A percentile compares a stretch with the other conserved stretches of the same genome.
These are phyloP conservation scores for Monosporascus sp. DNA, from an alignment of 2,329 filamentous ascomycete genomes.

Conservation along the genomic window DNA sequence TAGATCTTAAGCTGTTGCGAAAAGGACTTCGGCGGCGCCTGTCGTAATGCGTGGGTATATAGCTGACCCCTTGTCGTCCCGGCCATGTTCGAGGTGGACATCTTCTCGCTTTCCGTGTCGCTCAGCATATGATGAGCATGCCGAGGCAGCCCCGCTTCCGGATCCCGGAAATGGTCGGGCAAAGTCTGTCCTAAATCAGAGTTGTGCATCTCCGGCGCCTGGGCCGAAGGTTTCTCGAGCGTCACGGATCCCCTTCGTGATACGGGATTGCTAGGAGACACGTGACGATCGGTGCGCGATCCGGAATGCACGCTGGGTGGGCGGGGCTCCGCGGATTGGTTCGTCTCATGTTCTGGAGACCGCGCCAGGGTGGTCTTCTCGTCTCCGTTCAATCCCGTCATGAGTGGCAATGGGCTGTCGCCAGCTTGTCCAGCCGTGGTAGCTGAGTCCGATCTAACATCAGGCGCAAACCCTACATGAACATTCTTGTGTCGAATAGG, in stretches of 20 bases:
- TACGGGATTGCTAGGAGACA: conserved; percentile 7
- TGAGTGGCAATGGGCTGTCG: background rate
- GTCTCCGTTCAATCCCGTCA: background rate
- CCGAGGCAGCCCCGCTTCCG: conserved; percentile 8
- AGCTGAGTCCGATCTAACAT: conserved; percentile 12
- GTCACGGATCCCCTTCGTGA: conserved; percentile 7
- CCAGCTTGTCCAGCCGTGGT: conserved; percentile 11
- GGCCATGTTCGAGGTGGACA: conserved; percentile 31
- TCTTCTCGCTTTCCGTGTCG: conserved; percentile 38
- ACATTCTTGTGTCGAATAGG: conserved; percentile 27
- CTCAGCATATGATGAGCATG: conserved; percentile 12
- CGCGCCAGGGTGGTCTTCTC: background rate
- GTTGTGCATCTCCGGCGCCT: conserved; percentile 29
- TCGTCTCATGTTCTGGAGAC: background rate
- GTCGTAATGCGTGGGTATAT: conserved; percentile 68
- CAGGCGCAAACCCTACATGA: conserved; percentile 54
- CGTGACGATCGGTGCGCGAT: background rate
- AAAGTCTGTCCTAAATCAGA: conserved; percentile 9
- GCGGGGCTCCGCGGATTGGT: background rate
- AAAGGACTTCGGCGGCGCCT: conserved; percentile 66
- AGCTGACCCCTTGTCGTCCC: conserved; percentile 30
- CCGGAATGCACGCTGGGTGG: background rate
- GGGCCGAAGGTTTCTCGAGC: conserved; percentile 6
- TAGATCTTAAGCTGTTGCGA: conserved; percentile 68
- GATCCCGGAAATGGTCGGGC: conserved; percentile 10